Conservation (phyloP, 768 basidiomycete species). For the Russula griseocarnosa region DNA sequence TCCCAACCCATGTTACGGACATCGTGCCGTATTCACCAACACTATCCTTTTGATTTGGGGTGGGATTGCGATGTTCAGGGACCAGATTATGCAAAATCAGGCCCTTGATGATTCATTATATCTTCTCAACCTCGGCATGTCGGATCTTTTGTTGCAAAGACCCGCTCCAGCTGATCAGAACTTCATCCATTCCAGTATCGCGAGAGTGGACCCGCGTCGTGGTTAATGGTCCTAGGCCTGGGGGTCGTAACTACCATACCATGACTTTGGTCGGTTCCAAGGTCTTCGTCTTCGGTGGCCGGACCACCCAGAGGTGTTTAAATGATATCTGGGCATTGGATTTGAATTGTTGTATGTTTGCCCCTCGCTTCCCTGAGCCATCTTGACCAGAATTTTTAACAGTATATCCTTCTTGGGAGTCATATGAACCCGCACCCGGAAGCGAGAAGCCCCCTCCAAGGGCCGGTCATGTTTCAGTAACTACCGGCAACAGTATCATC, state of each 20-base stretch:
- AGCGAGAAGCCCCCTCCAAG: constrained; percentile 69
- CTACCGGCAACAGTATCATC: no score
- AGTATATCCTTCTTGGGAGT: constrained; percentile 87
- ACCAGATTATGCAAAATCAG: constrained; percentile 54
- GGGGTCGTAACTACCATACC: constrained; percentile 91
- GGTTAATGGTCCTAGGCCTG: constrained; percentile 71
- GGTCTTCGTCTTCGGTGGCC: constrained; percentile 95
- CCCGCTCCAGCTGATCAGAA: no score
- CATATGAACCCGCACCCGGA: constrained; percentile 54
- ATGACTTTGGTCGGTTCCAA: constrained; percentile 88
- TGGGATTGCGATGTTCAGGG: constrained; percentile 86
- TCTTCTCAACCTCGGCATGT: constrained; percentile 80
- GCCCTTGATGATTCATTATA: constrained; percentile 90
- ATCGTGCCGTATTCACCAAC: constrained; percentile 84
- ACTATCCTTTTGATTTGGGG: constrained; percentile 92
- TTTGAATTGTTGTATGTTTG: constrained; percentile 77
- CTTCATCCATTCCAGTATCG: constrained; percentile 51
- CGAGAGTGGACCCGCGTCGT: constrained; percentile 92
- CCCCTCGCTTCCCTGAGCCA: constrained; percentile 26
- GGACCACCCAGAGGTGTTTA: constrained; percentile 89
- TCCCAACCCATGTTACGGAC: constrained; percentile 86
- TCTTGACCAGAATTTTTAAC: constrained; percentile 17
- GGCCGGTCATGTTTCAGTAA: constrained; percentile 70
- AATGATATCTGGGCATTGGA: constrained; percentile 97
- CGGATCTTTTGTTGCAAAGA: no score